Conservation (phyloP, 176 grass and related monocot species). For the Avena eriantha region DNA sequence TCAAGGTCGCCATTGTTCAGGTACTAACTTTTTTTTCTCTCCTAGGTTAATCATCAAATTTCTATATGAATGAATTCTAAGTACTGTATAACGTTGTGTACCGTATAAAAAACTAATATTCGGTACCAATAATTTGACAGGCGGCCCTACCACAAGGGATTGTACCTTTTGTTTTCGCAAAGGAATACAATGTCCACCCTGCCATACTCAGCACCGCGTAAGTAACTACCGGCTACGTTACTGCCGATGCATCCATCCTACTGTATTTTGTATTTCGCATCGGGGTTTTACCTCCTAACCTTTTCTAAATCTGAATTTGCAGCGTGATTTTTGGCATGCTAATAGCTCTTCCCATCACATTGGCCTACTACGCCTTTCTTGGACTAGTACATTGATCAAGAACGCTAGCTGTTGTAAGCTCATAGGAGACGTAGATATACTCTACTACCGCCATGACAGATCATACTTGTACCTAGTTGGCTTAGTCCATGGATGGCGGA, state of each 20-base stretch:
- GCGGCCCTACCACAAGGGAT: slow-evolving; percentile 97
- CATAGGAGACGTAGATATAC: slow-evolving; percentile 8
- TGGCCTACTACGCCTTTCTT: slow-evolving; percentile 81
- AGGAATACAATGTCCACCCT: slow-evolving; percentile 95
- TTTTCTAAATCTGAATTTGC: slow-evolving; percentile 15
- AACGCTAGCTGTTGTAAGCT: neutral
- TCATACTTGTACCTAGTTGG: neutral
- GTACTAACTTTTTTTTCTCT: slow-evolving; percentile 3
- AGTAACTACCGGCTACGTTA: slow-evolving; percentile 17
- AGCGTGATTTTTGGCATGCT: slow-evolving; percentile 99
- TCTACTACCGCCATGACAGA: neutral
- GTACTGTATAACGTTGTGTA: no score
- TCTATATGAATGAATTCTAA: no score
- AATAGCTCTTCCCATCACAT: slow-evolving; percentile 81
- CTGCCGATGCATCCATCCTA: neutral
- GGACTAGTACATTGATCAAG: slow-evolving; percentile 55
- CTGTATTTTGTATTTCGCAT: neutral
- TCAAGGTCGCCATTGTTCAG: slow-evolving; percentile 90
- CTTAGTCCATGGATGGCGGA: slow-evolving; percentile 6
- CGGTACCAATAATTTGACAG: slow-evolving; percentile 42
- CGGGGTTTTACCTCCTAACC: neutral
- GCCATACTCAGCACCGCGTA: slow-evolving; percentile 84
- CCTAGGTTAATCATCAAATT: no score
- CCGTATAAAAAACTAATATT: neutral
- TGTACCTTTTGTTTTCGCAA: slow-evolving; percentile 94